These are phyloP conservation scores for Tilletia indica DNA, from an alignment of 1,284 basidiomycete species.

Conservation along the genomic window DNA sequence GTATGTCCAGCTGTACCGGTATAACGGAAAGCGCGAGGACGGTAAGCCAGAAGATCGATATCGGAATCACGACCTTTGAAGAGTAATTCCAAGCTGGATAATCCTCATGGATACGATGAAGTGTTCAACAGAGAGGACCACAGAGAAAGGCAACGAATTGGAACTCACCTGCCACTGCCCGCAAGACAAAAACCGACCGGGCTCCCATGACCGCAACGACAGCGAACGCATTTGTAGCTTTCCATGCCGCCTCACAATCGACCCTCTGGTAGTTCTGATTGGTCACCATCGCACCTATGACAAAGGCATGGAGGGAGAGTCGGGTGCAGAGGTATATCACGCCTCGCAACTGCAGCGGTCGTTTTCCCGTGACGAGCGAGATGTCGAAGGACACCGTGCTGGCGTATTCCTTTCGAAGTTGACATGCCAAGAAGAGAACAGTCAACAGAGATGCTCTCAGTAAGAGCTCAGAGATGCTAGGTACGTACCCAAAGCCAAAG, in stretches of 20 bases:
- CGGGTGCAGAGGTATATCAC: not conserved
- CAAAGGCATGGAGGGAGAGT: not conserved
- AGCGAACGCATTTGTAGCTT: not conserved
- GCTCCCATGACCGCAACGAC: not conserved
- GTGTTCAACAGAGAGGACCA: too few species aligned
- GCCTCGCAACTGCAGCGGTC: not conserved
- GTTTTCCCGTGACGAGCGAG: not conserved
- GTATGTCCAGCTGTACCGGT: too few species aligned
- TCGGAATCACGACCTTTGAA: too few species aligned
- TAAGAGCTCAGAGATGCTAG: not conserved
- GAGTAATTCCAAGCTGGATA: too few species aligned
- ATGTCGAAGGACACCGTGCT: not conserved
- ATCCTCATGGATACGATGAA: too few species aligned
- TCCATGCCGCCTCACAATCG: not conserved
- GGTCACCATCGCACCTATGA: not conserved
- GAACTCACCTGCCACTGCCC: constrained; percentile 1
- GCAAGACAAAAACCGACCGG: not conserved
- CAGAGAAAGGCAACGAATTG: not conserved
- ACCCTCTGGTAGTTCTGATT: not conserved
- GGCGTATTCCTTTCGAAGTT: not conserved
- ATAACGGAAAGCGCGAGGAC: too few species aligned
- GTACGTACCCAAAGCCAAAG: not conserved
- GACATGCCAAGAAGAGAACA: not conserved
- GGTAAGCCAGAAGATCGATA: too few species aligned
- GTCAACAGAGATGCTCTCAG: not conserved